These are phyloP conservation scores for Fusarium nygamai DNA, from an alignment of 2,329 filamentous ascomycete genomes.

Conservation along the genomic window DNA sequence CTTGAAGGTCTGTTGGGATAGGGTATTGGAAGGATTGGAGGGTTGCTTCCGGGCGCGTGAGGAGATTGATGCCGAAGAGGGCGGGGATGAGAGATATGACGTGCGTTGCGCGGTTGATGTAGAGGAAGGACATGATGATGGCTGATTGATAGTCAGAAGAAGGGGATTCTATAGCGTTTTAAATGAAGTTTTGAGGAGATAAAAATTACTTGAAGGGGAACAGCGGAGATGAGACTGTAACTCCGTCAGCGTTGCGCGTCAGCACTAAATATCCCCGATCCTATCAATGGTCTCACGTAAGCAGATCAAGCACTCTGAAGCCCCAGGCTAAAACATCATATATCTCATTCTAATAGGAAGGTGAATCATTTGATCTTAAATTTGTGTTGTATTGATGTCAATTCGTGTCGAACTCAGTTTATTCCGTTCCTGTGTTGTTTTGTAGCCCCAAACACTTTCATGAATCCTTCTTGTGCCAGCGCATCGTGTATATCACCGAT, in stretches of 20 bases:
- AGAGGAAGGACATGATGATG: not conserved
- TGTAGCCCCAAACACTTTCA: rapidly evolving
- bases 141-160: rapidly evolving
- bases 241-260: not conserved
- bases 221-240: not conserved
- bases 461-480: not conserved
- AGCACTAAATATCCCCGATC: not conserved
- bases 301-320: rapidly evolving
- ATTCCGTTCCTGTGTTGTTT: too few relatives aligned
- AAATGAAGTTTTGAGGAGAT: not conserved
- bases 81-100: not conserved
- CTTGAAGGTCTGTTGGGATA: not conserved
- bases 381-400: rapidly evolving
- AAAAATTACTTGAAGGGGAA: not conserved
- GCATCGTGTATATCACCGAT: rapidly evolving
- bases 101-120: not conserved
- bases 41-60: conserved; percentile 3
- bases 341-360: too few relatives aligned
- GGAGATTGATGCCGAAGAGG: conserved; percentile 9
- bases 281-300: not conserved
- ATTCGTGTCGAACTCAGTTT: not conserved
- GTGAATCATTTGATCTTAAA: rapidly evolving
- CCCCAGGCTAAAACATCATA: too few relatives aligned
- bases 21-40: not conserved
- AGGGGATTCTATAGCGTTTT: rapidly evolving